Evolutionary conservation across 768 basidiomycete genomes (phyloP).

Genomic region (Cubamyces lactineus): DNA sequence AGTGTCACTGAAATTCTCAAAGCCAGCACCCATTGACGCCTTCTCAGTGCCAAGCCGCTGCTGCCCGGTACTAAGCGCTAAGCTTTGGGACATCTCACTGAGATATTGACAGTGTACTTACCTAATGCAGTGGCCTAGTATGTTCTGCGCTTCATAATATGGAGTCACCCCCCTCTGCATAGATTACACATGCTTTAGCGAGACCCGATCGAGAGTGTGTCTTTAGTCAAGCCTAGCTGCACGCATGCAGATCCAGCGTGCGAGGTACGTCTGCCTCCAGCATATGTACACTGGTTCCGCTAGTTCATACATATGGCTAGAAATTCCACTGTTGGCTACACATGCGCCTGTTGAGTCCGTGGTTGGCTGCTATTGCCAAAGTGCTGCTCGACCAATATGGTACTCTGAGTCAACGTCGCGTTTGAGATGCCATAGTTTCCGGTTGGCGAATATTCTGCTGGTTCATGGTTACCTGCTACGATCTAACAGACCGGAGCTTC

Average conservation of each 20-base stretch:
- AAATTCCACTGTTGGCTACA: no score
- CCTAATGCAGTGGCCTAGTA: conserved; percentile 10
- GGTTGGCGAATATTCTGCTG: no score
- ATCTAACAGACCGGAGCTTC: no score
- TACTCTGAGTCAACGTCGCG: not conserved
- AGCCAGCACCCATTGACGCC: conserved; percentile 2
- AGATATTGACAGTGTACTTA: not conserved
- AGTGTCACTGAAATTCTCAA: conserved; percentile 35
- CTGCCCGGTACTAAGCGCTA: conserved; percentile 52
- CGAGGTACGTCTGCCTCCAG: no score
- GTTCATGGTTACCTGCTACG: no score
- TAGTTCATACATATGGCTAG: no score
- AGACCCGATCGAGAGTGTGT: not conserved
- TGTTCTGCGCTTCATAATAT: not conserved
- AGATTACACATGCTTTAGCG: not conserved
- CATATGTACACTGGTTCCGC: no score
- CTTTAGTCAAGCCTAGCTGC: no score
- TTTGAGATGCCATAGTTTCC: not conserved
- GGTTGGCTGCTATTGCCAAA: not conserved
- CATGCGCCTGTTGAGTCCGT: not conserved
- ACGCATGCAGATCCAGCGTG: no score
- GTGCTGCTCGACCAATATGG: not conserved
- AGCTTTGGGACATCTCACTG: not conserved
- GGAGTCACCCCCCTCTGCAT: conserved; percentile 4
- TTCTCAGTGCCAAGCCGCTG: conserved; percentile 74